Percentiles rank a stretch among this genome's conserved stretches.
These are phyloP conservation scores for Pulicaria dysenterica DNA, from an alignment of 129 eudicot species.

Conservation along the genomic window DNA sequence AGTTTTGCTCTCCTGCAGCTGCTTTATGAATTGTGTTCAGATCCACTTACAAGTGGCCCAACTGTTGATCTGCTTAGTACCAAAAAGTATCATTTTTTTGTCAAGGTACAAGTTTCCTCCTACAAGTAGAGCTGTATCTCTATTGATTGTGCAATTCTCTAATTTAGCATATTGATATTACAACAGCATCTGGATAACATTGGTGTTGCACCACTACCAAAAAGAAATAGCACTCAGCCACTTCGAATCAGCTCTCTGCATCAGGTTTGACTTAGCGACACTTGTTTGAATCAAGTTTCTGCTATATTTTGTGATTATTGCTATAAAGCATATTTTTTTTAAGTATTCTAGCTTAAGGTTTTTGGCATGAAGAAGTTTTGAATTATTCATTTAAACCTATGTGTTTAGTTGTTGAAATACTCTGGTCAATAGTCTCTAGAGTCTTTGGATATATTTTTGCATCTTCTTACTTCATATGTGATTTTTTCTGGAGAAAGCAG, in stretches of 20 bases:
- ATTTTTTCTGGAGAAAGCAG: too few relatives aligned
- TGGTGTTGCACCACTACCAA: slow-evolving; percentile 88
- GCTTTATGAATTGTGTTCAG: slow-evolving; percentile 86
- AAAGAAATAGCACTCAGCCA: slow-evolving; percentile 74
- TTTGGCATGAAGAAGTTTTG: not conserved
- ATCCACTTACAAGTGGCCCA: slow-evolving; percentile 79
- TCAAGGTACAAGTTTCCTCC: slow-evolving; percentile 53
- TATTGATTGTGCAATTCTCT: not conserved
- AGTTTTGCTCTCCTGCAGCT: slow-evolving; percentile 58
- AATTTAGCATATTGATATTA: slow-evolving; percentile 6
- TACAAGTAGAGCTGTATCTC: slow-evolving; percentile 1
- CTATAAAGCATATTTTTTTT: not conserved
- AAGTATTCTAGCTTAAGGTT: not conserved
- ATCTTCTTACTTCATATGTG: too few relatives aligned
- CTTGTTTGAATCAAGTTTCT: too few relatives aligned
- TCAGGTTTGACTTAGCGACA: slow-evolving; percentile 55
- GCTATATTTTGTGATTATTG: slow-evolving; percentile 13
- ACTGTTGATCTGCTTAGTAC: slow-evolving; percentile 78
- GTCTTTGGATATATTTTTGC: too few relatives aligned
- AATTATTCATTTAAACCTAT: too few relatives aligned
- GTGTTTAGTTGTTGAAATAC: too few relatives aligned
- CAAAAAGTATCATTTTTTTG: slow-evolving; percentile 83
- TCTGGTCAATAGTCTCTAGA: too few relatives aligned
- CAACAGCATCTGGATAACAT: slow-evolving; percentile 81
- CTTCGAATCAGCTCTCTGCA: slow-evolving; percentile 97